Percentiles rank a stretch among this genome's conserved stretches.
Conservation (phyloP, 306 rosid species). For the Begonia loranthoides region DNA sequence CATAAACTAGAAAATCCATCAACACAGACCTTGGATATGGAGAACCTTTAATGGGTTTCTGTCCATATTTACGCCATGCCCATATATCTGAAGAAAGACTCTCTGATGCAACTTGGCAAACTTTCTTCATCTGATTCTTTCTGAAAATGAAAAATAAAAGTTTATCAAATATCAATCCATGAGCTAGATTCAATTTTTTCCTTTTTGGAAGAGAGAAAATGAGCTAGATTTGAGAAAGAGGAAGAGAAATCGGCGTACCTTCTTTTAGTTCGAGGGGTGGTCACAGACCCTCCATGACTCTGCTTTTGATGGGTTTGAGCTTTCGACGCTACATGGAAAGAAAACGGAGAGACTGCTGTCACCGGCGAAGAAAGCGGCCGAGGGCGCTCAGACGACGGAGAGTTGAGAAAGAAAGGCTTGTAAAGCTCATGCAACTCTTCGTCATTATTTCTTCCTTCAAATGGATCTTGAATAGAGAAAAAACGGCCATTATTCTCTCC, state of each 20-base stretch:
- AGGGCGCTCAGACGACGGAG: slow-evolving; percentile 13
- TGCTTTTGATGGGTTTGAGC: slow-evolving; percentile 23
- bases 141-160: slow-evolving; percentile 13
- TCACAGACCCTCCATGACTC: slow-evolving; percentile 25
- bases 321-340: slow-evolving; percentile 20
- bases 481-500: slow-evolving; percentile 13
- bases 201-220: neutral
- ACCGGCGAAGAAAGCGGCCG: slow-evolving; percentile 7
- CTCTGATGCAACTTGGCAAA: slow-evolving; percentile 81
- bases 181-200: too few species aligned
- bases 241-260: slow-evolving; percentile 24
- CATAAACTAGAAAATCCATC: too few species aligned
- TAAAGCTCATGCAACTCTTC: slow-evolving; percentile 80
- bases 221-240: neutral
- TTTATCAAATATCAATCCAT: neutral
- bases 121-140: slow-evolving; percentile 85
- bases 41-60: slow-evolving; percentile 95
- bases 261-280: slow-evolving; percentile 63
- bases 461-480: slow-evolving; percentile 32
- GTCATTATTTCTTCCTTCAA: slow-evolving; percentile 17
- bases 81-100: slow-evolving; percentile 78
- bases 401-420: slow-evolving; percentile 66
- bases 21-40: slow-evolving; percentile 75
- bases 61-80: slow-evolving; percentile 99
- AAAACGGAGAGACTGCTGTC: slow-evolving; percentile 13